These are phyloP conservation scores for Apiospora sp. DNA, from an alignment of 2,329 filamentous ascomycete genomes.

Conservation along the genomic window DNA sequence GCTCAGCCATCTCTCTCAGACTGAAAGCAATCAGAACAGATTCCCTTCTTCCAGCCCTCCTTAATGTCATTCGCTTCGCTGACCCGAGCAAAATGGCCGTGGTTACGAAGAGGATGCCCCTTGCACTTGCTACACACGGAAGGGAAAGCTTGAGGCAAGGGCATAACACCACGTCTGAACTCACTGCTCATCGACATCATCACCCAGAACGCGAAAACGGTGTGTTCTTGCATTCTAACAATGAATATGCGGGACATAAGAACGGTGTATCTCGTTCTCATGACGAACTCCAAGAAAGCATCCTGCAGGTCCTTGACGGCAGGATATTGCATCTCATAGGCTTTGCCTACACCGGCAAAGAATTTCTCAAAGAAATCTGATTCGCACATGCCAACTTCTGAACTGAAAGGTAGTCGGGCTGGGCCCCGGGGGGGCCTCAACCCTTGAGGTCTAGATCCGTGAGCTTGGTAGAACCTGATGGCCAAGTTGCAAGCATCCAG, in stretches of 20 bases:
- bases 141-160: neutral
- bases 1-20: neutral
- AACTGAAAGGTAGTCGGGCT: neutral
- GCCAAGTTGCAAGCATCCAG: neutral
- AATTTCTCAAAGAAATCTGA: neutral
- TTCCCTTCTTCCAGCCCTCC: neutral
- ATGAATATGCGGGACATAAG: neutral
- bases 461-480: neutral
- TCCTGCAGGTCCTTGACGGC: neutral
- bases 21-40: neutral
- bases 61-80: neutral
- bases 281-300: neutral
- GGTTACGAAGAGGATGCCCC: too few relatives aligned
- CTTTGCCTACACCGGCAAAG: neutral
- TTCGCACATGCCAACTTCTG: too few relatives aligned
- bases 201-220: neutral
- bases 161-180: neutral
- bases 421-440: accelerated
- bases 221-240: neutral
- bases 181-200: neutral
- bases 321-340: neutral
- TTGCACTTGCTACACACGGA: neutral
- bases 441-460: too few relatives aligned
- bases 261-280: neutral
- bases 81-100: neutral